Evolutionary conservation across 495 filamentous ascomycete genomes (phyloP).

Genomic region (Neurospora sp.): DNA sequence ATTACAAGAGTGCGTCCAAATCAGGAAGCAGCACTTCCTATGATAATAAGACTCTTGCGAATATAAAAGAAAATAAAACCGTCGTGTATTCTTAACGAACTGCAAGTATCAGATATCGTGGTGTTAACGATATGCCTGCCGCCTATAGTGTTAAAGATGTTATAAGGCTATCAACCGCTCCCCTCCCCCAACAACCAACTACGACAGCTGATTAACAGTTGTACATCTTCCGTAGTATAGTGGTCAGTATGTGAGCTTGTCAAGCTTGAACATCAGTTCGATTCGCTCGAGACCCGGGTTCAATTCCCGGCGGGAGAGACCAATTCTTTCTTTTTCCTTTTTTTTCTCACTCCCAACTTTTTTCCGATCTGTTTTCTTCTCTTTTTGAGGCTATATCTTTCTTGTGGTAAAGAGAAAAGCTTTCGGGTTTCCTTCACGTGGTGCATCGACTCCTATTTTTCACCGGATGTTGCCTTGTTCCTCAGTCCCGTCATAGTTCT

Average conservation of each 20-base stretch:
- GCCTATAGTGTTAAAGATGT: no score
- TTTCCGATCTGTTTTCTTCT: no score
- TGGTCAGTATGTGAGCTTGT: not conserved
- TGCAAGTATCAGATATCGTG: not conserved
- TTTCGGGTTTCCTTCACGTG: no score
- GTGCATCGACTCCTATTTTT: not conserved
- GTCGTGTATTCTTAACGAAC: not conserved
- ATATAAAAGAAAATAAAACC: not conserved
- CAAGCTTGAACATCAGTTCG: not conserved
- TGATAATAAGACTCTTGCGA: not conserved
- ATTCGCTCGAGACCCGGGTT: no score
- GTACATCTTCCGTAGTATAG: not conserved
- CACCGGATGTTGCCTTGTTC: not conserved
- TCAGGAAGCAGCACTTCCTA: not conserved
- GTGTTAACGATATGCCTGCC: not conserved
- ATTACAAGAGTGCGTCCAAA: not conserved
- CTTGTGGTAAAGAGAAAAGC: no score
- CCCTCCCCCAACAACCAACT: not conserved
- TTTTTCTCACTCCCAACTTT: not conserved
- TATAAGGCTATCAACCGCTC: no score
- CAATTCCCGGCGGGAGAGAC: not conserved
- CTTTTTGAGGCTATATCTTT: no score
- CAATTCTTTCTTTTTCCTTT: not conserved
- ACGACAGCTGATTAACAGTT: not conserved
- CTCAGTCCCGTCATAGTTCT: not conserved